A percentile compares a stretch with the other conserved stretches of the same genome.
These are phyloP conservation scores for Apiospora pterosperma DNA, from an alignment of 2,329 filamentous ascomycete species.

Conservation along the genomic window DNA sequence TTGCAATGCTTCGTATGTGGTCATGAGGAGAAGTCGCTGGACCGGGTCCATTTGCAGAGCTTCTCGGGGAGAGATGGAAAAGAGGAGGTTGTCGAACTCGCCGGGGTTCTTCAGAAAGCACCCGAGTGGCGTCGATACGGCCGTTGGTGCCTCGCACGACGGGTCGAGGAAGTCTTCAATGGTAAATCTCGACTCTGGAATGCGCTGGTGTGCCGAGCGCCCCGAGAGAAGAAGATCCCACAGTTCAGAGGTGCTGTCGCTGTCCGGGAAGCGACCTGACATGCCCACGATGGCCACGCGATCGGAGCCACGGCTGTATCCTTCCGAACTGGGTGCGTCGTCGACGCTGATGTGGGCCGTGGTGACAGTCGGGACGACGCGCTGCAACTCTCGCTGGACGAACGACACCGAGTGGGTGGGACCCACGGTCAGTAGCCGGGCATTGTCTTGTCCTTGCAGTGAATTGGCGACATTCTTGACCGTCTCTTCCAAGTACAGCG, in stretches of 20 bases:
- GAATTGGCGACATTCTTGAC: not conserved
- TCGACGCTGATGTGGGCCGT: not conserved
- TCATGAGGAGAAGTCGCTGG: constrained; percentile 16
- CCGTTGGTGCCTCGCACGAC: constrained; percentile 11
- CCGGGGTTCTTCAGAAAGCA: constrained; percentile 20
- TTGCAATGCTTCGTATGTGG: constrained; percentile 20
- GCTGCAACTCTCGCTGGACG: constrained; percentile 12
- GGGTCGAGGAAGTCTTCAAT: not conserved
- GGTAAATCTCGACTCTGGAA: constrained; percentile 10
- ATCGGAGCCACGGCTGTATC: constrained; percentile 16
- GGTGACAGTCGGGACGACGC: constrained; percentile 5
- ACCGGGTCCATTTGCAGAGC: constrained; percentile 15
- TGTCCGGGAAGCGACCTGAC: constrained; percentile 29
- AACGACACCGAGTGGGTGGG: constrained; percentile 15
- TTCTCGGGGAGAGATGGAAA: constrained; percentile 17
- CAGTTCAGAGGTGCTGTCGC: constrained; percentile 29
- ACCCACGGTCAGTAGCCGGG: constrained; percentile 7
- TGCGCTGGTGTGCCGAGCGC: constrained; percentile 18
- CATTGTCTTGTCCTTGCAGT: not conserved
- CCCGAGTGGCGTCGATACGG: constrained; percentile 14
- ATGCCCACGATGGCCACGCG: constrained; percentile 34
- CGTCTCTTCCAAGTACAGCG: not conserved
- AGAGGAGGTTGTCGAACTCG: constrained; percentile 17
- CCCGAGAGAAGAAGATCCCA: constrained; percentile 26
- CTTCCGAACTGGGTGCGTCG: not conserved